Evolutionary conservation across 352 stramenopile species (phyloP), one percentile per base, ranked within the genome.

Genomic region (Globisporangium megalacanthum): DNA sequence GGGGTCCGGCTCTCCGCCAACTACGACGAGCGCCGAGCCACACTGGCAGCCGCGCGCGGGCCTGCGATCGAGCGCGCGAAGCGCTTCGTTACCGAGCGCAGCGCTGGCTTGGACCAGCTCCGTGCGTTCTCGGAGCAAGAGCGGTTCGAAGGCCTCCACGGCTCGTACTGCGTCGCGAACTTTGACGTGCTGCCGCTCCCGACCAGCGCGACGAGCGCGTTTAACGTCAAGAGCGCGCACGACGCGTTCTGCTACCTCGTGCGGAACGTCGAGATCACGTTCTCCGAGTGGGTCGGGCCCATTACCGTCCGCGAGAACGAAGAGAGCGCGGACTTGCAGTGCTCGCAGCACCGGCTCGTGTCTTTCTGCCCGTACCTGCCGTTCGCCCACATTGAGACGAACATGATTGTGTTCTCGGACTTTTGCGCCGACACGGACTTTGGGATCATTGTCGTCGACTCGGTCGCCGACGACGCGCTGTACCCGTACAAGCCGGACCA

Each of bases 201-300:
- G 2, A 10, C 46, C 13, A 33, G 5, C n/a, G 17, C 46, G 0
- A 53, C 62, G 9, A 65, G 54, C 20, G 52, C 67, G 2, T 62
- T 56, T 36, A 65, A 64, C 0, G 61, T 81, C 31, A 59, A 65
- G 29, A 61, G 65, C 9, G 63, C 79, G 4, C 61, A 73, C 33
- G 62, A 77, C 8, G 68, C 77, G n/a, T 56, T 79, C 5, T 62
- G 60, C 33, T 69, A 70, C 15, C 70, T 68, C 31, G 65, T 67
- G 15, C 70, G 65, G 36, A 84, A 84, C 48, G 53, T 78, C 8
- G 77, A 87, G 62, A 83, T 87, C 64, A 83, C 70, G 49, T 75
- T 84, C 53, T 79, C 77, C 9, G 77, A 87, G 56, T 53, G 44
- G 42, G 33, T 52, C 31, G 46, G 54, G 19, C 54, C 52, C 54